These are phyloP conservation scores for Scenedesmus sp. DNA, from an alignment of 163 green algal species.

Conservation along the genomic window DNA sequence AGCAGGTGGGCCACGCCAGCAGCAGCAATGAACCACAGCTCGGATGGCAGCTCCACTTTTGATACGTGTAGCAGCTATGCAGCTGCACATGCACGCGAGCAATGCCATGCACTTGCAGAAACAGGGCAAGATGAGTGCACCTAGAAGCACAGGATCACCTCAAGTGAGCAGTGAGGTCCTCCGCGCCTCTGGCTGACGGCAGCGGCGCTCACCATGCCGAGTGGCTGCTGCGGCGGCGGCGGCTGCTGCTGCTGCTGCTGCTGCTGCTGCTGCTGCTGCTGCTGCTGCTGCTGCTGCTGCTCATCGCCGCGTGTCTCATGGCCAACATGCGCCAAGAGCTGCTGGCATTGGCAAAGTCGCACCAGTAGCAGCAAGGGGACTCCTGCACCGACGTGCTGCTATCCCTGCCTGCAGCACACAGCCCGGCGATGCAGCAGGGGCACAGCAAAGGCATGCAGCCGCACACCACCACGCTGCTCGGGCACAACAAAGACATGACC, in stretches of 20 bases:
- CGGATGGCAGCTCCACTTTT: neutral
- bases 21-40: neutral
- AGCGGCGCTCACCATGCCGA: too few species aligned
- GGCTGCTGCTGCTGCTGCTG: neutral
- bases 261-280: constrained; percentile 8
- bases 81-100: neutral
- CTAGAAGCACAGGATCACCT: too few species aligned
- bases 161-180: too few species aligned
- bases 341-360: constrained; percentile 1
- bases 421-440: neutral
- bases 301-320: constrained; percentile 7
- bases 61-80: neutral
- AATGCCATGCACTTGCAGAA: neutral
- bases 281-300: neutral
- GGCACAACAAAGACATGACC: constrained; percentile 59
- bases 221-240: too few species aligned
- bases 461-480: constrained; percentile 7
- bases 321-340: constrained; percentile 59
- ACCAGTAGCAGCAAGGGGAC: neutral
- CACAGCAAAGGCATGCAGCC: neutral
- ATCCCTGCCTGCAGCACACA: neutral
- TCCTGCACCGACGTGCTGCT: constrained; percentile 56
- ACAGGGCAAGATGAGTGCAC: neutral
- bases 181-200: too few species aligned
- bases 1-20: constrained; percentile 11